Evolutionary conservation across 1,284 basidiomycete genomes (phyloP).

Genomic region (Boletus sp.): DNA sequence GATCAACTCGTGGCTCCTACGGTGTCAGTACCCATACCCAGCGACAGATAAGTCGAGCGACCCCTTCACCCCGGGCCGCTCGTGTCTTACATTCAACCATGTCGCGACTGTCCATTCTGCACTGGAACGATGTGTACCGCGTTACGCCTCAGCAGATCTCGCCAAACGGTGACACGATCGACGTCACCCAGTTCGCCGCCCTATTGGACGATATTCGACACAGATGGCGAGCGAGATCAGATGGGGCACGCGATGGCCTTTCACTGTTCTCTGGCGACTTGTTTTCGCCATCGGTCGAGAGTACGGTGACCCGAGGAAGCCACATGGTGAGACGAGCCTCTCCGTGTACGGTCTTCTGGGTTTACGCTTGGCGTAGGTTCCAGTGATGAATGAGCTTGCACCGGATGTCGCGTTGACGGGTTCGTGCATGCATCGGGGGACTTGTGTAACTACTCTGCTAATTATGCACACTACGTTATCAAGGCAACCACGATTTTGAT

Average conservation of each 20-base stretch:
- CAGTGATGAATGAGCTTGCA: constrained; percentile 74
- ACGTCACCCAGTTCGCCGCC: constrained; percentile 72
- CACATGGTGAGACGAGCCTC: constrained; percentile 69
- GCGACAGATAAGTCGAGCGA: neutral
- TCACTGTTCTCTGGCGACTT: constrained; percentile 88
- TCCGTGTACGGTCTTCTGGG: neutral
- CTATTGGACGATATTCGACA: constrained; percentile 58
- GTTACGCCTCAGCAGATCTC: constrained; percentile 67
- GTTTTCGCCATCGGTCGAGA: constrained; percentile 85
- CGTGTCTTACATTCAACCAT: constrained; percentile 13
- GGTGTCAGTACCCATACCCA: constrained; percentile 2
- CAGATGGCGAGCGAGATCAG: constrained; percentile 48
- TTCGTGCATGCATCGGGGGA: constrained; percentile 24
- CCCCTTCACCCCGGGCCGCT: neutral
- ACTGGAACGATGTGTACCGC: constrained; percentile 79
- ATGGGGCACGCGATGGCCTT: constrained; percentile 67
- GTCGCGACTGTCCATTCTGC: constrained; percentile 39
- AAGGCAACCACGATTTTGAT: constrained; percentile 68
- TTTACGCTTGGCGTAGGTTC: constrained; percentile 50
- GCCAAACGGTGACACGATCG: constrained; percentile 57
- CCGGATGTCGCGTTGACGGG: constrained; percentile 69
- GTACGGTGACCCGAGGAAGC: constrained; percentile 84
- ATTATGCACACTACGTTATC: neutral
- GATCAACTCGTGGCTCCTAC: neutral
- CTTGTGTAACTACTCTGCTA: neutral